A percentile compares a stretch with the other conserved stretches of the same genome.
Conservation (phyloP, 768 basidiomycete genomes). For the Kwoniella dendrophila region DNA sequence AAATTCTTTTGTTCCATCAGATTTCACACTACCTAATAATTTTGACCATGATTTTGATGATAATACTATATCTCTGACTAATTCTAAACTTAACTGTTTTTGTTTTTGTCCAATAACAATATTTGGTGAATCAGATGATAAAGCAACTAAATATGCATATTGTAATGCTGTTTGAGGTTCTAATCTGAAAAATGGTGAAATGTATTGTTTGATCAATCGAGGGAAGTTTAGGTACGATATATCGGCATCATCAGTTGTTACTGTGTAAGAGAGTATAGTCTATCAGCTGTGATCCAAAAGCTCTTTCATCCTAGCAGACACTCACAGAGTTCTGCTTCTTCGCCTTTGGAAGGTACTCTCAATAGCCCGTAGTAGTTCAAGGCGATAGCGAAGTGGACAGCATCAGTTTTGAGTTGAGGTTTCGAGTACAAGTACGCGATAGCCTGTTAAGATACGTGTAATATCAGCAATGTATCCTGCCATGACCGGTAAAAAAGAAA, state of each 20-base stretch:
- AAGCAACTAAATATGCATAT: slow-evolving; percentile 84
- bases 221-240: slow-evolving; percentile 66
- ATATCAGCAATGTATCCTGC: neutral
- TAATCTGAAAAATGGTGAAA: slow-evolving; percentile 86
- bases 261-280: slow-evolving; percentile 16
- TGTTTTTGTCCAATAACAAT: slow-evolving; percentile 77
- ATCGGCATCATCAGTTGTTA: slow-evolving; percentile 32
- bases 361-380: slow-evolving; percentile 91
- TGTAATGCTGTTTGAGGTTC: slow-evolving; percentile 93
- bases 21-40: slow-evolving; percentile 86
- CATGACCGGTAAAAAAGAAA: neutral
- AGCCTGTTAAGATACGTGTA: slow-evolving; percentile 62
- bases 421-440: slow-evolving; percentile 87
- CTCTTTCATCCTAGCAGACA: neutral
- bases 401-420: slow-evolving; percentile 83
- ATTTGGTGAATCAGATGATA: slow-evolving; percentile 71
- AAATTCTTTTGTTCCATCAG: slow-evolving; percentile 88
- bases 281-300: neutral
- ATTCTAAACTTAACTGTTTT: slow-evolving; percentile 62
- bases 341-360: slow-evolving; percentile 75
- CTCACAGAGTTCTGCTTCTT: slow-evolving; percentile 69
- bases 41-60: slow-evolving; percentile 71
- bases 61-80: slow-evolving; percentile 58
- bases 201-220: slow-evolving; percentile 86
- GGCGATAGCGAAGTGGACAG: slow-evolving; percentile 88